phyloP scores from a whole-genome alignment of 129 eudicot genomes.

The Sambucus nigra region DNA sequence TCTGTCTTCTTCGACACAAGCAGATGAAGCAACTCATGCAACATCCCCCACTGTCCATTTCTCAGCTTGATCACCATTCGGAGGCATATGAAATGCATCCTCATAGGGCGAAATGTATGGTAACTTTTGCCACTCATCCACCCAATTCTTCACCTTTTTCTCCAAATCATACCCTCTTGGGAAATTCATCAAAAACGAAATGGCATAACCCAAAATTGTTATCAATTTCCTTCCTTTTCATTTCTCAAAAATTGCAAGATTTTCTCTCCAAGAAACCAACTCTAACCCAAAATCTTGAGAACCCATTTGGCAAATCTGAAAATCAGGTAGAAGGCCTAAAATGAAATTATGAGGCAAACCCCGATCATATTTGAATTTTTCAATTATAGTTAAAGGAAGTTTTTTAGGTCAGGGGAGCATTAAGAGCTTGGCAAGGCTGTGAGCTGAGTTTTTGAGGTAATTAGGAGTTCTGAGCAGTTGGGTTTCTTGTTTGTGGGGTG shows the following conservation, averaged over 20 bases:
- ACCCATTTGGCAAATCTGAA: conserved; percentile 53
- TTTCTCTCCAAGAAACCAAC: conserved; percentile 57
- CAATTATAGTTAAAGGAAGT: conserved; percentile 46
- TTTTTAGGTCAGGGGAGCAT: conserved; percentile 51
- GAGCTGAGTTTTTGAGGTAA: conserved; percentile 31
- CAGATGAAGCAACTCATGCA: conserved; percentile 75
- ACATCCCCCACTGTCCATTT: conserved; percentile 71
- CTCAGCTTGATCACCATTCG: conserved; percentile 78
- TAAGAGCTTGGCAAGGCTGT: conserved; percentile 47
- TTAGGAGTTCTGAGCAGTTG: conserved; percentile 22
- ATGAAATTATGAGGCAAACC: conserved; percentile 64
- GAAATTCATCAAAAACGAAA: conserved; percentile 48
- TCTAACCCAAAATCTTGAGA: conserved; percentile 57
- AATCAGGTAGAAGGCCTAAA: conserved; percentile 45
- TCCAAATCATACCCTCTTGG: conserved; percentile 81
- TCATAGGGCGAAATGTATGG: conserved; percentile 92
- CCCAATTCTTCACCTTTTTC: conserved; percentile 67
- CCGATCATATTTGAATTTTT: conserved; percentile 48
- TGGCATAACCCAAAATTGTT: conserved; percentile 16
- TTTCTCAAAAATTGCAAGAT: conserved; percentile 43
- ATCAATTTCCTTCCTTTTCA: conserved; percentile 28
- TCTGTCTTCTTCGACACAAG: conserved; percentile 69
- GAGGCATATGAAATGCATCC: conserved; percentile 73
- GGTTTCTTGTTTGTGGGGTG: conserved; percentile 54
- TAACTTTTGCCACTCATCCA: conserved; percentile 66